Conservation (phyloP, 2,329 filamentous ascomycete genomes). For the Neophaeococcomyces mojaviensis region DNA sequence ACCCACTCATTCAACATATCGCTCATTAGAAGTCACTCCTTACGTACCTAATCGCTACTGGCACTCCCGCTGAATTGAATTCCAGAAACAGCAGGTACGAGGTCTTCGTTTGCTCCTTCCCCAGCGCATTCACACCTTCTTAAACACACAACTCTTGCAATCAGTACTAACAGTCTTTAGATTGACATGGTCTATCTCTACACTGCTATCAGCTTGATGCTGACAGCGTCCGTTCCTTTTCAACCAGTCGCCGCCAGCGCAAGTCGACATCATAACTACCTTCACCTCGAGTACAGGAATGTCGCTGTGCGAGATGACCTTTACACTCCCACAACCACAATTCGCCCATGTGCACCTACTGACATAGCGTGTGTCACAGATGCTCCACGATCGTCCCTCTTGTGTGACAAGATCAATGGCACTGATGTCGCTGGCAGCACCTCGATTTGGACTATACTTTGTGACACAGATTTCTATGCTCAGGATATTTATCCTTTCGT, state of each 20-base stretch:
- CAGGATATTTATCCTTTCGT: conserved; percentile 24
- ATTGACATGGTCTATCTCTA: conserved; percentile 10
- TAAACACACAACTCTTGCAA: neutral
- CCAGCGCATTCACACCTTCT: neutral
- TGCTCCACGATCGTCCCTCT: conserved; percentile 4
- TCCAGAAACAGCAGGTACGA: too few species aligned
- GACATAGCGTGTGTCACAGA: conserved; percentile 6
- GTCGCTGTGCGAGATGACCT: conserved; percentile 11
- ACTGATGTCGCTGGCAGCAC: conserved; percentile 14
- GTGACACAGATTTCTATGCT: conserved; percentile 24
- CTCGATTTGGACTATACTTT: conserved; percentile 22
- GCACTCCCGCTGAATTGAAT: too few species aligned
- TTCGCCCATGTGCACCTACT: neutral
- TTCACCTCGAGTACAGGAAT: conserved; percentile 3
- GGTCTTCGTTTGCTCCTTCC: too few species aligned
- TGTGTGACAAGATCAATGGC: conserved; percentile 22
- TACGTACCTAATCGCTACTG: too few species aligned
- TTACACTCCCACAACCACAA: conserved; percentile 3
- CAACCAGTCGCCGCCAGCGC: conserved; percentile 1
- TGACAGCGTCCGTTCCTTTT: conserved; percentile 11
- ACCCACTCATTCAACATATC: too few species aligned
- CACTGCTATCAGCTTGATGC: conserved; percentile 13
- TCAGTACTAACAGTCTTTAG: neutral
- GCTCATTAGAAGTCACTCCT: too few species aligned
- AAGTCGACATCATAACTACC: conserved; percentile 5